Base-by-base conservation (phyloP, 2,329 filamentous ascomycete genomes). In the Monilinia polystroma region DNA sequence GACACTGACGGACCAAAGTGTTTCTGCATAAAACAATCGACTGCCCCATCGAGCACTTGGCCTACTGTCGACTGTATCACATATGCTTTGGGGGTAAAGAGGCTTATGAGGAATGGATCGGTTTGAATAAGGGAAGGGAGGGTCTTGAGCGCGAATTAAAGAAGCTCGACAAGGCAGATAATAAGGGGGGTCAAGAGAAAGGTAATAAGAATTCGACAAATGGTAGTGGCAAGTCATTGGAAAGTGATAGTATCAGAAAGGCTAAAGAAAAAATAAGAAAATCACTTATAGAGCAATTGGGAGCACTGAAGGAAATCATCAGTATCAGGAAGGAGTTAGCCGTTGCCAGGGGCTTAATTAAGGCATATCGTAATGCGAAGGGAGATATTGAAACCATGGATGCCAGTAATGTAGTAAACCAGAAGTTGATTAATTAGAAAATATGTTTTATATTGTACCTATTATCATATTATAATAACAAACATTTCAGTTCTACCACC, bases 71-170 rank as follows among this genome's bases (percentile, higher is more conserved):
- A 14, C 65, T 72, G 1, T 75, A 72, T 41, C 70, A 73, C 38
- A 70, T 73, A 49, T 74, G 73, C 65, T 74, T 74, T 55, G 72
- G 71, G 10, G 70, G 69, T 14, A 54, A 63, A 16, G 68, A 71
- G 14, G 67, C 72, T 20, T 73, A 73, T 41, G 66, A 71, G 18
- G 68, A 69, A 66, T 55, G 32, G 26, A 8, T 55, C 6, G 20
- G 32, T 2, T 7, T 55, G 7, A 55, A 55, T 23, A 35, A 55
- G 20, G 53, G 53, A 20, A 18, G 53, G 18, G 53, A 55, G n/a
- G 32, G 12, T 26, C 23, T 45, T 20, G 23, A 45, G 23, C 56
- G 38, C 10, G 56, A 49, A 43, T 47, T 32, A 7, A 47, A 26
- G 43, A 59, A 59, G 23, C 56, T 59, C 41, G 23, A 59, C 14